Conservation (phyloP, 2,329 filamentous ascomycete genomes). For the Alternaria ethzedia region DNA sequence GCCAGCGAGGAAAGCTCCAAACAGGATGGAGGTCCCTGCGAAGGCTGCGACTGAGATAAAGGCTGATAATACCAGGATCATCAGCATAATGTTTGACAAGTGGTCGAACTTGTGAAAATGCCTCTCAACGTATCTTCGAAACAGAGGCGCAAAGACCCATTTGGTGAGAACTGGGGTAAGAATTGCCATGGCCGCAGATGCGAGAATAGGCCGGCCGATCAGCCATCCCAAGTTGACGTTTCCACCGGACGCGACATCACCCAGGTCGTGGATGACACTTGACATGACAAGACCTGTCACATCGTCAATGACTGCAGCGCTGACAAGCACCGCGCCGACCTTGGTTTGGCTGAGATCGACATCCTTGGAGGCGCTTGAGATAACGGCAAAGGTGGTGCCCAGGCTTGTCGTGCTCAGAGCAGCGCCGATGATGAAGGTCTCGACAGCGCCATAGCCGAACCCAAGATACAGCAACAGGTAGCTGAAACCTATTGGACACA, state of each 20-base stretch:
- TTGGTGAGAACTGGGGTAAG: conserved; percentile 34
- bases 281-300: conserved; percentile 55
- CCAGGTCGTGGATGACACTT: conserved; percentile 36
- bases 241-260: conserved; percentile 16
- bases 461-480: conserved; percentile 52
- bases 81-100: conserved; percentile 32
- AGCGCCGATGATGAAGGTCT: conserved; percentile 39
- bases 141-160: conserved; percentile 47
- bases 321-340: conserved; percentile 54
- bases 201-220: conserved; percentile 37
- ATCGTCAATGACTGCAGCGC: conserved; percentile 57
- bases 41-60: conserved; percentile 39
- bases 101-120: conserved; percentile 31
- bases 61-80: conserved; percentile 35
- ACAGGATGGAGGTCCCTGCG: conserved; percentile 38
- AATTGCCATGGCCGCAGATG: conserved; percentile 27
- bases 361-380: conserved; percentile 36
- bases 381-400: conserved; percentile 47
- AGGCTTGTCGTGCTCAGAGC: conserved; percentile 35
- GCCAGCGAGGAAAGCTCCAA: conserved; percentile 41
- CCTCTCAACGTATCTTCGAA: conserved; percentile 22
- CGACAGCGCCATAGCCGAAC: conserved; percentile 48
- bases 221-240: conserved; percentile 28
- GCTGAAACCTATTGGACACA: conserved; percentile 50
- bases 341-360: conserved; percentile 53